phyloP scores from a whole-genome alignment of 176 grass and related monocot species.

The Poa annua region DNA sequence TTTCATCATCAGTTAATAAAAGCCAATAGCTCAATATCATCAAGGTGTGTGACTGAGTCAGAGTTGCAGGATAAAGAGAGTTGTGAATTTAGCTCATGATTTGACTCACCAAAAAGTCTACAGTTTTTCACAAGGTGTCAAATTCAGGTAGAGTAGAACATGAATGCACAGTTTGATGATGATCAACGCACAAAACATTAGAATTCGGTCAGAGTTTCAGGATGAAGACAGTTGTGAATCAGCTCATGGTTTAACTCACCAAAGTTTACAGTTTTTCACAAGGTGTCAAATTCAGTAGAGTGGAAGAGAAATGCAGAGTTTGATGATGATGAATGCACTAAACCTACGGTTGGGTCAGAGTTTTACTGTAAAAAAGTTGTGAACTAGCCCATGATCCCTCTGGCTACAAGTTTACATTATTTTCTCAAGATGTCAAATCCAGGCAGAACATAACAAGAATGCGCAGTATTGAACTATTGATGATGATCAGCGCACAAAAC shows the following conservation, averaged over 20 bases:
- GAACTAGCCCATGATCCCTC: background rate
- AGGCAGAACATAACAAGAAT: background rate
- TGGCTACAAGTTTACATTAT: background rate
- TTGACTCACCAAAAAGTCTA: background rate
- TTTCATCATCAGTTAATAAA: no score
- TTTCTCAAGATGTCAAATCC: background rate
- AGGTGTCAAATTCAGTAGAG: no score
- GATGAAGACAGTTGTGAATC: no score
- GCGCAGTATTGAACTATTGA: background rate
- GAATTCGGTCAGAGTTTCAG: no score
- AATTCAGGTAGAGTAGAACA: background rate
- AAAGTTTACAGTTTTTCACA: no score
- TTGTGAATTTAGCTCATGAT: background rate
- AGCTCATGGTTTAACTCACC: no score
- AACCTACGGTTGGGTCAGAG: background rate
- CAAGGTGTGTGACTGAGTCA: background rate
- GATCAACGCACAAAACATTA: constrained; percentile 10
- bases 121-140: background rate
- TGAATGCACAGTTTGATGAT: background rate
- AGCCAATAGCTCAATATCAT: background rate
- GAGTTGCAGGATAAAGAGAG: background rate
- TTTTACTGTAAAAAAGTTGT: background rate
- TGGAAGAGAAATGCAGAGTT: no score
- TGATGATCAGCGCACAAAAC: constrained; percentile 16
- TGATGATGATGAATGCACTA: no score